phyloP scores from a whole-genome alignment of 192 early-diverging fungal genomes.

The Fimicolochytrium jonesii region DNA sequence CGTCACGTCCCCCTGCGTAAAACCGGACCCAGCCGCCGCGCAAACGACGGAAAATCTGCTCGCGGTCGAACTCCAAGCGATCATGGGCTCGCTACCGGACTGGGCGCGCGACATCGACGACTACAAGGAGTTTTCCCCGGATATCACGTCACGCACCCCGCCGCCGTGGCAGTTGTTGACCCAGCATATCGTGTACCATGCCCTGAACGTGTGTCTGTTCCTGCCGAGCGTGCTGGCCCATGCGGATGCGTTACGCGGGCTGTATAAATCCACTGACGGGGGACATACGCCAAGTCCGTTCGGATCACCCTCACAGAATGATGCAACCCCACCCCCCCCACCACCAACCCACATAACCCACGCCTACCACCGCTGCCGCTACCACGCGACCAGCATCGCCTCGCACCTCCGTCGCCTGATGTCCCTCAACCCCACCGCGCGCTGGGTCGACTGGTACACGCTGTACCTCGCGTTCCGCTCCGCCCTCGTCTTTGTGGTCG shows the following conservation, averaged over 20 bases:
- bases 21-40: background rate
- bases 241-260: background rate
- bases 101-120: slow-evolving; percentile 10
- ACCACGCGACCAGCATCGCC: slow-evolving; percentile 13
- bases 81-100: slow-evolving; percentile 8
- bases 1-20: too few species aligned
- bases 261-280: too few species aligned
- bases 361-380: slow-evolving; percentile 7
- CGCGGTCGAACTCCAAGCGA: slow-evolving; percentile 10
- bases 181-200: slow-evolving; percentile 18
- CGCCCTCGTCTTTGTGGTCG: slow-evolving; percentile 14
- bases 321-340: background rate
- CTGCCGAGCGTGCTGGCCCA: slow-evolving; percentile 10
- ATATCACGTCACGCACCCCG: background rate
- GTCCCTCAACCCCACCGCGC: slow-evolving; percentile 8
- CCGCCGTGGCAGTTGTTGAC: slow-evolving; percentile 19
- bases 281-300: background rate
- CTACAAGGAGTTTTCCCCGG: slow-evolving; percentile 2
- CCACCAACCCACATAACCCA: background rate
- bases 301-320: background rate
- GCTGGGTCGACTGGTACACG: slow-evolving; percentile 17
- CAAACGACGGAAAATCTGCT: background rate
- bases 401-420: slow-evolving; percentile 1
- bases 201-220: slow-evolving; percentile 6
- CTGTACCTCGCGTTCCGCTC: slow-evolving; percentile 14